A percentile compares a stretch with the other conserved stretches of the same genome.
These are phyloP conservation scores for Ceratocystiopsis sp. DNA, from an alignment of 2,329 filamentous ascomycete genomes.

Conservation along the genomic window DNA sequence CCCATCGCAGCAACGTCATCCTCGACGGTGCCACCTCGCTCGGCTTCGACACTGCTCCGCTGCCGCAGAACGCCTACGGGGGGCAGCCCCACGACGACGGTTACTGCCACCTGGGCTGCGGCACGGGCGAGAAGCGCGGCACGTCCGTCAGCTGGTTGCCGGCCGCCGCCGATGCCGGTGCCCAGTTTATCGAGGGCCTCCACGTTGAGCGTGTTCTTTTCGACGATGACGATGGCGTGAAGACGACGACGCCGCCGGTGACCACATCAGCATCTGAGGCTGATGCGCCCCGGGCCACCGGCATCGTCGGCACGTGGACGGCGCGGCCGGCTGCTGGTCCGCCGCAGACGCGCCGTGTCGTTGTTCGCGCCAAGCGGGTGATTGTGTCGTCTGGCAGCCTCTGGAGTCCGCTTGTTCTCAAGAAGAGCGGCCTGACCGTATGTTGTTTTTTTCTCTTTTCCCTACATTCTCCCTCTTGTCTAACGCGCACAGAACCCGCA, in stretches of 20 bases:
- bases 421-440: conserved; percentile 59
- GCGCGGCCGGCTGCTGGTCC: conserved; percentile 44
- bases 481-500: conserved; percentile 44
- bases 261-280: not conserved
- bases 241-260: not conserved
- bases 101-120: conserved; percentile 42
- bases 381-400: conserved; percentile 64
- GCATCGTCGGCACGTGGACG: conserved; percentile 59
- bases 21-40: conserved; percentile 59
- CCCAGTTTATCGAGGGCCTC: conserved; percentile 73
- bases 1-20: conserved; percentile 49
- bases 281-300: conserved; percentile 30
- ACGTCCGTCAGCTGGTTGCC: conserved; percentile 62
- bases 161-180: conserved; percentile 60
- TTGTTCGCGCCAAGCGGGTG: conserved; percentile 64
- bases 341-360: conserved; percentile 36
- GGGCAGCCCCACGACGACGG: conserved; percentile 60
- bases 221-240: conserved; percentile 26
- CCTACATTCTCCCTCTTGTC: not conserved
- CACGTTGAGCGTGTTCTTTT: conserved; percentile 55
- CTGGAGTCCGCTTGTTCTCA: conserved; percentile 58
- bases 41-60: conserved; percentile 50
- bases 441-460: conserved; percentile 9
- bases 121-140: conserved; percentile 59
- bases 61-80: conserved; percentile 61